Percentiles rank a stretch among this genome's conserved stretches.
Evolutionary conservation across 805 yeast genomes (phyloP).

Genomic region (Clavispora asparagi): DNA sequence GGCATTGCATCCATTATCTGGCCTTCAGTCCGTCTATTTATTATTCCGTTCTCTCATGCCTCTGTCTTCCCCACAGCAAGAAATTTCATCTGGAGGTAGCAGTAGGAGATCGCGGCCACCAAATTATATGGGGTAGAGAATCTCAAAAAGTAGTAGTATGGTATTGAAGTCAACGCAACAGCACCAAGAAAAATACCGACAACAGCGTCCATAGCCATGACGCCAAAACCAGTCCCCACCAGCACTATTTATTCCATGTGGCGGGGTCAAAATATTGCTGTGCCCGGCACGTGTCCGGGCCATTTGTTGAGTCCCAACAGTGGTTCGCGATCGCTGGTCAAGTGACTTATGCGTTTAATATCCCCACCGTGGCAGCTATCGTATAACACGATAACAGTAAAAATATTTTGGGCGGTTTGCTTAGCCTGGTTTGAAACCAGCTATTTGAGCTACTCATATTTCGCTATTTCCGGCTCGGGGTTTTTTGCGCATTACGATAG

Average conservation of each 20-base stretch:
- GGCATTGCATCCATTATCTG: neutral
- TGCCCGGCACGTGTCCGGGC: neutral
- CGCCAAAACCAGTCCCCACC: neutral
- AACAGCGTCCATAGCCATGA: neutral
- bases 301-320: neutral
- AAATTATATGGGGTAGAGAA: neutral
- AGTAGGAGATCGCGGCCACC: neutral
- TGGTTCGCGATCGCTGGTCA: neutral
- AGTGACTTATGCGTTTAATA: neutral
- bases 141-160: neutral
- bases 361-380: neutral
- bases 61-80: conserved; percentile 1
- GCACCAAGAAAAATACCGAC: neutral
- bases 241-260: neutral
- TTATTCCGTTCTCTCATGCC: neutral
- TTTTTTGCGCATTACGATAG: too few species aligned
- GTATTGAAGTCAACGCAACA: neutral
- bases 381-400: neutral
- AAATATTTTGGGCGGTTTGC: neutral
- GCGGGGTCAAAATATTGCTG: neutral
- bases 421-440: too few species aligned
- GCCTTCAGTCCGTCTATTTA: too few species aligned
- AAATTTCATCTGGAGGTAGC: conserved; percentile 9
- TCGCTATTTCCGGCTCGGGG: too few species aligned
- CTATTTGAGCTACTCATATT: too few species aligned